Conservation (phyloP, 106 monocot species). For the Posidonia australis region DNA sequence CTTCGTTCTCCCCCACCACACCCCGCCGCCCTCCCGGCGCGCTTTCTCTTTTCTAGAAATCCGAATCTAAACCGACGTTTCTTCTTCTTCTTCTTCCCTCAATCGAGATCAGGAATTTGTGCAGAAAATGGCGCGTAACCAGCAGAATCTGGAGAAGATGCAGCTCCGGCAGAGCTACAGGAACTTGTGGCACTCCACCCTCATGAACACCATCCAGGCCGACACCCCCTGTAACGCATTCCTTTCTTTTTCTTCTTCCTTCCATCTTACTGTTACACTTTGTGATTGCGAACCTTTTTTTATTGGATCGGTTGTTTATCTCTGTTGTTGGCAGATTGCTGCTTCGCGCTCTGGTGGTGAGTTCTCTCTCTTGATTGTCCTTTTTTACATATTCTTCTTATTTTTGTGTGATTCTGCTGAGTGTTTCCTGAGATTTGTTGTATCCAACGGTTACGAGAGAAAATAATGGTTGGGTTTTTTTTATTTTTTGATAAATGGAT, state of each 20-base stretch:
- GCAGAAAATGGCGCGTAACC: constrained; percentile 34
- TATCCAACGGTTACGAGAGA: too few species aligned
- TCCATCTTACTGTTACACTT: not conserved
- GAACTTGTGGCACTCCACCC: constrained; percentile 74
- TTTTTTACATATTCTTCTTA: not conserved
- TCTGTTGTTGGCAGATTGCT: constrained; percentile 11
- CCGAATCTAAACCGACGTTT: too few species aligned
- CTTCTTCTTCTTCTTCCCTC: too few species aligned
- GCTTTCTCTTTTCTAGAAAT: too few species aligned
- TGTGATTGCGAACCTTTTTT: not conserved
- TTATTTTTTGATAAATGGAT: too few species aligned
- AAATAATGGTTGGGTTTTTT: too few species aligned
- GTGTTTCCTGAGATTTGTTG: not conserved
- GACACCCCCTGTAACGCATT: constrained; percentile 45
- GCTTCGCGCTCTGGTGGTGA: constrained; percentile 28
- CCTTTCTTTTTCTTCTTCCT: not conserved
- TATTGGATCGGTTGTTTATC: not conserved
- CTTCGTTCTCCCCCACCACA: too few species aligned
- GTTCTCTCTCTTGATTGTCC: not conserved
- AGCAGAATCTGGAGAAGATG: constrained; percentile 61
- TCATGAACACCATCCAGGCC: constrained; percentile 42
- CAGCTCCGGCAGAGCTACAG: constrained; percentile 69
- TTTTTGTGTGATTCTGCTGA: not conserved
- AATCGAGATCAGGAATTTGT: too few species aligned
- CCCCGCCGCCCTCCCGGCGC: too few species aligned